Evolutionary conservation across 179 eudicot genomes (phyloP).

Genomic region (Camellia oleifera): DNA sequence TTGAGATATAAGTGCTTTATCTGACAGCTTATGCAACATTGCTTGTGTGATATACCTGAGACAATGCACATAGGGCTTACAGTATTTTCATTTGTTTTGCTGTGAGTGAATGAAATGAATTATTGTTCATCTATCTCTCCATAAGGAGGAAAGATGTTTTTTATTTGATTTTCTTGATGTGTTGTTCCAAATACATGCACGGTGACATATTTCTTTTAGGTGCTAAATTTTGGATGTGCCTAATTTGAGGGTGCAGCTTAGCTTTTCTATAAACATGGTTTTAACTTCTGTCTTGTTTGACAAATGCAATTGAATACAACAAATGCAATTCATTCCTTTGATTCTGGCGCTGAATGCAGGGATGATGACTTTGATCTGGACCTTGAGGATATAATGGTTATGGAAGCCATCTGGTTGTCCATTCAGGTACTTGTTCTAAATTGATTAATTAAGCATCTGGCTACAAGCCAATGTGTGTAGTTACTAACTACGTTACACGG

Average conservation of each 20-base stretch:
- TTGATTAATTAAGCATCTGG: not conserved
- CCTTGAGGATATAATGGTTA: constrained; percentile 97
- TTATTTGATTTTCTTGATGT: not conserved
- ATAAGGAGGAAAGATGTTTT: not conserved
- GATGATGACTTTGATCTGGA: constrained; percentile 84
- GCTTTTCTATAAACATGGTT: not conserved
- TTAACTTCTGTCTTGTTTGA: not conserved
- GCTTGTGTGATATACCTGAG: not conserved
- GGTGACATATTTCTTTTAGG: not conserved
- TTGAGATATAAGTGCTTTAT: not conserved
- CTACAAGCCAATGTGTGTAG: not conserved
- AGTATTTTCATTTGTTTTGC: not conserved
- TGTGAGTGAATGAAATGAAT: not conserved
- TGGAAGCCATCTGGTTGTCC: constrained; percentile 99
- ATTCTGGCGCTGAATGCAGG: constrained; percentile 37
- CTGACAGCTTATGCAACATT: not conserved
- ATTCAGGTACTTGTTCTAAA: constrained; percentile 61
- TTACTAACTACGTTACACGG: not conserved
- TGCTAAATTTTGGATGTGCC: not conserved
- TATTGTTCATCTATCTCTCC: not conserved
- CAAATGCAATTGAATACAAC: not conserved
- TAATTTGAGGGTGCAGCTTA: not conserved
- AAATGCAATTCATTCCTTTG: not conserved
- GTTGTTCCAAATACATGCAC: not conserved
- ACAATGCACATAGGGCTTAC: not conserved